Evolutionary conservation across 805 yeast species (phyloP).

Genomic region (Tetrapisispora phaffii): DNA sequence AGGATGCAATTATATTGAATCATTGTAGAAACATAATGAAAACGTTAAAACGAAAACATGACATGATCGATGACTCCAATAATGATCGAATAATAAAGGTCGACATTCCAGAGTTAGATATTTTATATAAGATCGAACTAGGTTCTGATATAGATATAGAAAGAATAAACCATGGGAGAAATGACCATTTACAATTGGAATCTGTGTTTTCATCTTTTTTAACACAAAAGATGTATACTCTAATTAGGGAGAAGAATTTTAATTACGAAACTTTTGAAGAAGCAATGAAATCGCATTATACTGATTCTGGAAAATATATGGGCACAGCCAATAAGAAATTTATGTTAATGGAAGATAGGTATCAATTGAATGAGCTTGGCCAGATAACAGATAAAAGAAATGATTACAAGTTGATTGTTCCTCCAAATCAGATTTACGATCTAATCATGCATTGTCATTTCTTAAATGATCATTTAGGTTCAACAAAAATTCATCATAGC

Average conservation of each 20-base stretch:
- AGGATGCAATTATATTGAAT: not conserved
- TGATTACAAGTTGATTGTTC: slow-evolving; percentile 18
- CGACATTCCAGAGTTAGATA: slow-evolving; percentile 9
- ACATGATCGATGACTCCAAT: not conserved
- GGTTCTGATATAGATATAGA: slow-evolving; percentile 10
- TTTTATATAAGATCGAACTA: slow-evolving; percentile 10
- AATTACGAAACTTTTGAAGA: slow-evolving; percentile 13
- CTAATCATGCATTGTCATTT: slow-evolving; percentile 25
- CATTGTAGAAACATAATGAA: not conserved
- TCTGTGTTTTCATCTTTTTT: slow-evolving; percentile 20
- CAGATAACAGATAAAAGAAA: slow-evolving; percentile 19
- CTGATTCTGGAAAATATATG: not conserved
- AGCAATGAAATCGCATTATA: not conserved
- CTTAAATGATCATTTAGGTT: slow-evolving; percentile 21
- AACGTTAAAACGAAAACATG: not conserved
- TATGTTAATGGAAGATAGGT: slow-evolving; percentile 17
- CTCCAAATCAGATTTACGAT: slow-evolving; percentile 24
- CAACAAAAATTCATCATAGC: slow-evolving; percentile 13
- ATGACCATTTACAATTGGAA: slow-evolving; percentile 14
- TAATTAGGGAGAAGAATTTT: slow-evolving; percentile 16
- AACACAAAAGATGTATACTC: slow-evolving; percentile 20
- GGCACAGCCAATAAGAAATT: slow-evolving; percentile 13
- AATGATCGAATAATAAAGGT: not conserved
- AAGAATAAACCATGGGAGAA: slow-evolving; percentile 17
- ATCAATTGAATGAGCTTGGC: slow-evolving; percentile 12